A percentile compares a stretch with the other conserved stretches of the same genome.
Evolutionary conservation across 2,329 filamentous ascomycete species (phyloP).

Genomic region (Microascus cirrosus): DNA sequence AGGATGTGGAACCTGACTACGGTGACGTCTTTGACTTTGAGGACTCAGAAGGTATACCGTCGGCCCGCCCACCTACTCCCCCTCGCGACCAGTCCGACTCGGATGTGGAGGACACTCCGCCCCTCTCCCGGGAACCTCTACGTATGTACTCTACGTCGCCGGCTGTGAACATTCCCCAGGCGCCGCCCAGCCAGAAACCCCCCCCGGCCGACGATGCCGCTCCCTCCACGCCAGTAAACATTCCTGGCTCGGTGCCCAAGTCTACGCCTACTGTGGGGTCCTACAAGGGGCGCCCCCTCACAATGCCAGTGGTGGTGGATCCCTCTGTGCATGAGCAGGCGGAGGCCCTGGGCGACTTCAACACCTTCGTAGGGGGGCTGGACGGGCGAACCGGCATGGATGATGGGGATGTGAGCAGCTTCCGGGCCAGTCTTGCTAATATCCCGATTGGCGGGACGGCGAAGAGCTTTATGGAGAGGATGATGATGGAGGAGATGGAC

Average conservation of each 20-base stretch:
- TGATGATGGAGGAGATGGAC: slow-evolving; percentile 33
- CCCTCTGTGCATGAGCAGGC: slow-evolving; percentile 36
- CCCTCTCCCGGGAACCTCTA: neutral
- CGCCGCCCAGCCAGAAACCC: neutral
- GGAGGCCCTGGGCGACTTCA: slow-evolving; percentile 34
- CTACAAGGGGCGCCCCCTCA: slow-evolving; percentile 41
- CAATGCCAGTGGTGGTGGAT: slow-evolving; percentile 38
- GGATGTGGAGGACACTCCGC: neutral
- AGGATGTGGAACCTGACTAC: neutral
- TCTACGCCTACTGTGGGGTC: slow-evolving; percentile 35
- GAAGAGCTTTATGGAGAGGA: slow-evolving; percentile 34
- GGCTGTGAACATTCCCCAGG: slow-evolving; percentile 1
- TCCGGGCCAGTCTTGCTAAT: slow-evolving; percentile 26
- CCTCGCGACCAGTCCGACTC: neutral
- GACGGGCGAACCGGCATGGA: slow-evolving; percentile 39
- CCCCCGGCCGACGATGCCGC: slow-evolving; percentile 11
- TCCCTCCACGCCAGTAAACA: slow-evolving; percentile 5
- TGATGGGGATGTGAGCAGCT: slow-evolving; percentile 30
- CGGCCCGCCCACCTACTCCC: neutral
- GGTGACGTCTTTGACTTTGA: slow-evolving; percentile 3
- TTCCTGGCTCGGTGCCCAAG: slow-evolving; percentile 12
- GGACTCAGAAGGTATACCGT: slow-evolving; percentile 1
- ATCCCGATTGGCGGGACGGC: slow-evolving; percentile 29
- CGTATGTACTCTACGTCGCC: slow-evolving; percentile 3
- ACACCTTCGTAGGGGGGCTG: slow-evolving; percentile 40